Evolutionary conservation across 2,329 filamentous ascomycete species (phyloP).

Genomic region (Colletotrichum musicola): DNA sequence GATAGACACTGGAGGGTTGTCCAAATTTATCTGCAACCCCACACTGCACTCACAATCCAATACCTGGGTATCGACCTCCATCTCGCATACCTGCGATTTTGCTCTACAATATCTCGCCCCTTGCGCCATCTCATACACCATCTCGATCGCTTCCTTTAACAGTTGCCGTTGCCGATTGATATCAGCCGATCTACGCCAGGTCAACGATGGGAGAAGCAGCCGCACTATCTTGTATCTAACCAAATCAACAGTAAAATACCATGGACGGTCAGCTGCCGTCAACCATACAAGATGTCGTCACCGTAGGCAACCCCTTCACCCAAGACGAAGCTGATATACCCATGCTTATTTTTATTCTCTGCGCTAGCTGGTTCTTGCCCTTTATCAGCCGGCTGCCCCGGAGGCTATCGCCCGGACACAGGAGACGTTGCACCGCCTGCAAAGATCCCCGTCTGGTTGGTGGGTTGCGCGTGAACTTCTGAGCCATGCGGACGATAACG

Average conservation of each 20-base stretch:
- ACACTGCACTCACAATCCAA: not conserved
- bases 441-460: conserved; percentile 87
- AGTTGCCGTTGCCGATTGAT: not conserved
- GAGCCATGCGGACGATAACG: conserved; percentile 75
- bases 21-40: not conserved
- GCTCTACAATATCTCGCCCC: not conserved
- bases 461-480: conserved; percentile 83
- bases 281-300: conserved; percentile 31
- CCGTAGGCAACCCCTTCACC: conserved; percentile 21
- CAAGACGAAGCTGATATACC: not conserved
- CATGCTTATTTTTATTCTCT: not conserved
- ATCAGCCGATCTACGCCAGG: not conserved
- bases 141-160: not conserved
- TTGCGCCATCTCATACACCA: not conserved
- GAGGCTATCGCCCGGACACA: conserved; percentile 68
- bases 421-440: conserved; percentile 81
- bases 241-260: not conserved
- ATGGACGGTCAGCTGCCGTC: conserved; percentile 38
- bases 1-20: not conserved
- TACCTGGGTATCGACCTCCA: not conserved
- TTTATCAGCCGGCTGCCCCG: conserved; percentile 66
- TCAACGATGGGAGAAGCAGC: conserved; percentile 3
- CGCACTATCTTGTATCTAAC: not conserved
- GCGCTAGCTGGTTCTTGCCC: conserved; percentile 60
- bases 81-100: not conserved